phyloP scores from a whole-genome alignment of 1,139 yeast species.

The Yamadazyma pseudoaaseri region DNA sequence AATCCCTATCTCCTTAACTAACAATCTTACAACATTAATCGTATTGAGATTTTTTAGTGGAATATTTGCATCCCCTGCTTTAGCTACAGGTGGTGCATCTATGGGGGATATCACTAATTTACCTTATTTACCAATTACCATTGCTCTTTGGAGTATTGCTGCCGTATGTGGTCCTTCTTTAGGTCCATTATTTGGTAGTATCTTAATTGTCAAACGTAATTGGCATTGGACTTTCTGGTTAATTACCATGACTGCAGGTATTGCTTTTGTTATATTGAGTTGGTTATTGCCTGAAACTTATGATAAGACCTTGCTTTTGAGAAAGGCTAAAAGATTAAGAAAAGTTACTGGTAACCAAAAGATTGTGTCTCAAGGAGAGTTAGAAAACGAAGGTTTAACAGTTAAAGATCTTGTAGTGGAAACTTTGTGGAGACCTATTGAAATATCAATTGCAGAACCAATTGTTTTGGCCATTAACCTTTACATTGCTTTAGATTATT shows the following conservation, averaged over 20 bases:
- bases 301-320: constrained; percentile 40
- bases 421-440: constrained; percentile 32
- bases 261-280: constrained; percentile 28
- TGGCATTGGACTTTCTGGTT: constrained; percentile 54
- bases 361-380: constrained; percentile 41
- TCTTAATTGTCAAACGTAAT: constrained; percentile 19
- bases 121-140: constrained; percentile 26
- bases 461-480: constrained; percentile 30
- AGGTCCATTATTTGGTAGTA: constrained; percentile 34
- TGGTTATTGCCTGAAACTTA: constrained; percentile 53
- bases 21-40: constrained; percentile 29
- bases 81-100: constrained; percentile 40
- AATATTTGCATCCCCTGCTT: constrained; percentile 33
- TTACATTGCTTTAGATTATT: constrained; percentile 30
- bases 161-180: constrained; percentile 32
- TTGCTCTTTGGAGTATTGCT: constrained; percentile 29
- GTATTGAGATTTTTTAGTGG: constrained; percentile 35
- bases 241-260: constrained; percentile 33
- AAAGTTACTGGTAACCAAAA: constrained; percentile 40
- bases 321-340: constrained; percentile 49
- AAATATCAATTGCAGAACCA: constrained; percentile 28
- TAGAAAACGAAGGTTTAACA: constrained; percentile 34
- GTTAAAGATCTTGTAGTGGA: constrained; percentile 20
- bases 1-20: constrained; percentile 31
- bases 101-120: constrained; percentile 26